phyloP scores from a whole-genome alignment of 208 protist genomes.

The Zelonia costaricensis region DNA sequence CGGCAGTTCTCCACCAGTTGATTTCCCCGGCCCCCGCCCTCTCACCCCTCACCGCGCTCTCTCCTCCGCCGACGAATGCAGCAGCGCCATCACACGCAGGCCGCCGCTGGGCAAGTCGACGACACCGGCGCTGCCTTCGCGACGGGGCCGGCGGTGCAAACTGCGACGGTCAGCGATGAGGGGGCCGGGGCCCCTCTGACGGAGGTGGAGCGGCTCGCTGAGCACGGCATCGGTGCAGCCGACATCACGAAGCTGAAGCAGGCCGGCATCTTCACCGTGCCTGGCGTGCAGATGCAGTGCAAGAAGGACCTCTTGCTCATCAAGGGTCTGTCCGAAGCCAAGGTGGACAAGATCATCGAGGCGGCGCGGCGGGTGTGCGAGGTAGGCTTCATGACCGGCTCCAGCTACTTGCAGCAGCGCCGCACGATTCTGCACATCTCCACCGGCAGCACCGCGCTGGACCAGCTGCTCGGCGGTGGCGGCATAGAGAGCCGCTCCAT shows the following conservation, averaged over 20 bases:
- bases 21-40: too few relatives aligned
- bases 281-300: constrained; percentile 92
- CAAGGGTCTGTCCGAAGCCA: constrained; percentile 98
- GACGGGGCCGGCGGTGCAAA: constrained; percentile 18
- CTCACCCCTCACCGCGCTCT: too few relatives aligned
- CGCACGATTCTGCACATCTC: constrained; percentile 90
- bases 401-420: constrained; percentile 86
- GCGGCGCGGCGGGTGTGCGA: constrained; percentile 89
- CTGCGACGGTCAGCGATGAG: constrained; percentile 23
- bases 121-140: constrained; percentile 14
- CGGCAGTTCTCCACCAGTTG: too few relatives aligned
- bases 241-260: constrained; percentile 92
- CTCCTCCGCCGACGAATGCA: too few relatives aligned
- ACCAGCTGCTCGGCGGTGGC: constrained; percentile 93
- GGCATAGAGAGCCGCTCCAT: constrained; percentile 97
- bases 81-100: constrained; percentile 10
- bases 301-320: constrained; percentile 91
- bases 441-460: constrained; percentile 93
- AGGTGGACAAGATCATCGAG: constrained; percentile 98
- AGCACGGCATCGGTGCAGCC: constrained; percentile 86
- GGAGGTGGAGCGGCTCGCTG: constrained; percentile 90
- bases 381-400: constrained; percentile 90
- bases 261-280: constrained; percentile 91
- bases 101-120: not conserved
- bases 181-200: constrained; percentile 48